phyloP scores from a whole-genome alignment of 306 rosid genomes.

The Herpetospermum pedunculosum region DNA sequence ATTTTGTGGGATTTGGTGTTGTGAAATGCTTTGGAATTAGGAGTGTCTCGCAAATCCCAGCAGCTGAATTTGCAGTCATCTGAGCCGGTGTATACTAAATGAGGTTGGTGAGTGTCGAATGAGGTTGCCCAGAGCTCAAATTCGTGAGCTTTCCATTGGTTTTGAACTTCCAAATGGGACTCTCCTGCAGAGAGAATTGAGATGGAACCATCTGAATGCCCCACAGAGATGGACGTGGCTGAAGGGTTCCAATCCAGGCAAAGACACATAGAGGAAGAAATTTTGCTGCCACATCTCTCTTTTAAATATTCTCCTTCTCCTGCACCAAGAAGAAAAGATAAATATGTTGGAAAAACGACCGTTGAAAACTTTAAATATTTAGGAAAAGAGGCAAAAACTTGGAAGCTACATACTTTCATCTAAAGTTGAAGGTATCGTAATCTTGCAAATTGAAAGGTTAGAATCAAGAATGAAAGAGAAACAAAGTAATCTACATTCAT shows the following conservation, averaged over 20 bases:
- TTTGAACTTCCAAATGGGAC: slow-evolving; percentile 41
- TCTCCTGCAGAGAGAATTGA: slow-evolving; percentile 49
- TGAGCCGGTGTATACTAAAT: slow-evolving; percentile 70
- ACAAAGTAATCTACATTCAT: neutral
- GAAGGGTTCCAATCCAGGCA: slow-evolving; percentile 77
- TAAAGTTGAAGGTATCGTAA: neutral
- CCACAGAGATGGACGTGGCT: slow-evolving; percentile 54
- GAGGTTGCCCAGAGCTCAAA: slow-evolving; percentile 84
- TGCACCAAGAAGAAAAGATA: slow-evolving; percentile 21
- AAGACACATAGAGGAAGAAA: slow-evolving; percentile 68
- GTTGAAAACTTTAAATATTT: neutral
- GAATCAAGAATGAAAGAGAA: neutral
- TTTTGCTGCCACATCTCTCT: slow-evolving; percentile 38
- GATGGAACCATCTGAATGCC: slow-evolving; percentile 68
- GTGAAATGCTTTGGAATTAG: slow-evolving; percentile 64
- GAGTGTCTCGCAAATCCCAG: slow-evolving; percentile 72
- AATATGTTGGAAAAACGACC: neutral
- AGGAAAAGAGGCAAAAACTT: neutral
- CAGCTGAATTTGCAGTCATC: slow-evolving; percentile 78
- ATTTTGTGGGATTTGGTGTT: slow-evolving; percentile 62
- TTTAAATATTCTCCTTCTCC: slow-evolving; percentile 37
- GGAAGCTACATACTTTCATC: neutral
- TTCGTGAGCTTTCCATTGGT: slow-evolving; percentile 80
- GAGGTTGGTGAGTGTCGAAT: slow-evolving; percentile 68
- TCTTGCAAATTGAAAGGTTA: neutral